Conservation (phyloP, 2,329 filamentous ascomycete genomes). For the Aspergillus tamarii region DNA sequence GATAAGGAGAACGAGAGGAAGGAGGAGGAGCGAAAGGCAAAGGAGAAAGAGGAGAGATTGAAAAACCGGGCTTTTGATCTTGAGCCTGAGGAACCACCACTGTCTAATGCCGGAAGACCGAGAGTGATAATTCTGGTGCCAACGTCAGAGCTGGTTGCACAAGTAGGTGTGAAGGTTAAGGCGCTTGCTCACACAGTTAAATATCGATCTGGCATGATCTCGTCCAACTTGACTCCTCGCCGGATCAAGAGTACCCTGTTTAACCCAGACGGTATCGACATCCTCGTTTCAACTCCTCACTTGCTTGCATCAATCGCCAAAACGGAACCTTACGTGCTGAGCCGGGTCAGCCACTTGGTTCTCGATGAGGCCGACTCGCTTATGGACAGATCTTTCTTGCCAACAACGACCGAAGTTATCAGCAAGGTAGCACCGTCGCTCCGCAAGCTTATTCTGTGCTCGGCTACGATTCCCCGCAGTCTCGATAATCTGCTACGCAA, state of each 20-base stretch:
- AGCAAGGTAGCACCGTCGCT: constrained; percentile 80
- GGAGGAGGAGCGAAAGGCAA: constrained; percentile 57
- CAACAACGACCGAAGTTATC: constrained; percentile 79
- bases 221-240: constrained; percentile 72
- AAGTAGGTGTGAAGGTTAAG: constrained; percentile 82
- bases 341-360: constrained; percentile 85
- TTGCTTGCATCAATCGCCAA: constrained; percentile 85
- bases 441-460: constrained; percentile 87
- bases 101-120: constrained; percentile 74
- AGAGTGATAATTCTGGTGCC: constrained; percentile 85
- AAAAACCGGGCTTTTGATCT: constrained; percentile 65
- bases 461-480: constrained; percentile 89
- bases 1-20: constrained; percentile 65
- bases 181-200: constrained; percentile 81
- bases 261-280: constrained; percentile 76
- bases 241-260: constrained; percentile 87
- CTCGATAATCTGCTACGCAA: constrained; percentile 82
- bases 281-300: constrained; percentile 86
- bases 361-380: constrained; percentile 96
- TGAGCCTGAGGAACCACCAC: constrained; percentile 61
- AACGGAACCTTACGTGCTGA: constrained; percentile 86
- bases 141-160: constrained; percentile 86
- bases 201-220: constrained; percentile 81
- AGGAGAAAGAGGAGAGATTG: constrained; percentile 54
- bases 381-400: constrained; percentile 88